Conservation (phyloP, 345 rosid genomes). For the Capsella bursapastoris region DNA sequence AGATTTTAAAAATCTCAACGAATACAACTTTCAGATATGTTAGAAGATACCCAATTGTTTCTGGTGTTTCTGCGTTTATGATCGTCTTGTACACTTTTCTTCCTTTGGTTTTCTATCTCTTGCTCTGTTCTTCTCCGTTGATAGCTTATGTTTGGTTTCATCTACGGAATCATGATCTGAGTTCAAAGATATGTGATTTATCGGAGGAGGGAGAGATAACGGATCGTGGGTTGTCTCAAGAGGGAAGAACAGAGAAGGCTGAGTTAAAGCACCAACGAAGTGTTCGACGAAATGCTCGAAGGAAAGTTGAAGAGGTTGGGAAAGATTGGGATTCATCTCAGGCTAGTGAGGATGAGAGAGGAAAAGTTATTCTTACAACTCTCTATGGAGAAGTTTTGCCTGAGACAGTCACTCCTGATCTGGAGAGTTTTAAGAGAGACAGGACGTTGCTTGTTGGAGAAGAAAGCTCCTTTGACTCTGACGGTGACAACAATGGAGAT, state of each 20-base stretch:
- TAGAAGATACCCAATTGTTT: constrained; percentile 55
- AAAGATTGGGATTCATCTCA: constrained; percentile 47
- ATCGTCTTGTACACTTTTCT: constrained; percentile 55
- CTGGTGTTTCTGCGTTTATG: constrained; percentile 41
- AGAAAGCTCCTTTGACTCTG: constrained; percentile 29
- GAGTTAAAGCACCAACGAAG: constrained; percentile 49
- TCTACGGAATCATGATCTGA: constrained; percentile 37
- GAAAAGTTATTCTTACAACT: constrained; percentile 26
- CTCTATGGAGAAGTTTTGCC: constrained; percentile 39
- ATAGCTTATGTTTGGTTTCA: constrained; percentile 47
- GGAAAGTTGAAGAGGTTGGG: constrained; percentile 46
- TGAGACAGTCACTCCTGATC: constrained; percentile 18
- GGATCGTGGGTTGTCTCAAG: constrained; percentile 24
- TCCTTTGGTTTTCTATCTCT: constrained; percentile 59
- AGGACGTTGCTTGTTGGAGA: constrained; percentile 38
- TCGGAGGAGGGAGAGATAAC: constrained; percentile 29
- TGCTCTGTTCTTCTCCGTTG: constrained; percentile 59
- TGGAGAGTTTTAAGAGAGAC: constrained; percentile 41
- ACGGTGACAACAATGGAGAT: not conserved
- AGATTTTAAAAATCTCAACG: constrained; percentile 48
- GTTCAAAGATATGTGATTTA: constrained; percentile 9
- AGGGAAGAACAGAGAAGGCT: constrained; percentile 37
- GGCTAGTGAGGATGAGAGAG: constrained; percentile 38
- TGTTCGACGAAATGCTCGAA: constrained; percentile 55
- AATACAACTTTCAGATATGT: constrained; percentile 40